Evolutionary conservation across 805 yeast species (phyloP), one percentile per base, ranked within the genome.

Genomic region (Saturnispora zaruensis): DNA sequence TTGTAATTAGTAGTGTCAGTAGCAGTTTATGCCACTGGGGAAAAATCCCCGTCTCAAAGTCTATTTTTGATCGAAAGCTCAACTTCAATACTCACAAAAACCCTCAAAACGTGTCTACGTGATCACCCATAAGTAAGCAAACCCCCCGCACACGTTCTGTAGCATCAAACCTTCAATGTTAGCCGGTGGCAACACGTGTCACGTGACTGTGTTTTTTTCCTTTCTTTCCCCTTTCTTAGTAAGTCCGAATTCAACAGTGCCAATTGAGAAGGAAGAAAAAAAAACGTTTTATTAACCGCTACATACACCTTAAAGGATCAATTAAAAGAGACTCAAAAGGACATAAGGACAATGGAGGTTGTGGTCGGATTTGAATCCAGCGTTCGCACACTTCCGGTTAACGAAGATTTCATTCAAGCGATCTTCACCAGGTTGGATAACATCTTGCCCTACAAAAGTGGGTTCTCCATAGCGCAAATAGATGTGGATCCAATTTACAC

Each of bases 391-490:
- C 34, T 40, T 26, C 44, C 49, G 2, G 28, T 52, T 13, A 44
- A 50, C 16, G 50, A 54, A 20, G 7, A 42, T 8, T 48, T 49
- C 7, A 66, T 73, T 18, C 63, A 64, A 1, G 66, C 70, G 18
- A 59, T 73, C 25, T 66, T 64, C 46, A 47, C 58, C 41, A 62
- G 70, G 52, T 56, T 73, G 5, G 68, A 64, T 46, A 34, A 55
- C 1, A 28, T 65, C 5, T 57, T 73, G 20, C 77, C 77, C 0
- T 56, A 63, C 18, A 64, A 66, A 48, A 64, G 72, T 2, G 70
- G 69, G 2, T 54, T 61, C 21, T 55, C 67, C 3, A 47, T 68
- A 21, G 54, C 65, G 3, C 74, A 71, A 47, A 62, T 71, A 11
- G 70, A 70, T 45, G 62, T 62, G 13, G 70, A 71, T 46, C 63